These are phyloP conservation scores for Apiospora rasikravindrae DNA, from an alignment of 2,329 filamentous ascomycete genomes.

Conservation along the genomic window DNA sequence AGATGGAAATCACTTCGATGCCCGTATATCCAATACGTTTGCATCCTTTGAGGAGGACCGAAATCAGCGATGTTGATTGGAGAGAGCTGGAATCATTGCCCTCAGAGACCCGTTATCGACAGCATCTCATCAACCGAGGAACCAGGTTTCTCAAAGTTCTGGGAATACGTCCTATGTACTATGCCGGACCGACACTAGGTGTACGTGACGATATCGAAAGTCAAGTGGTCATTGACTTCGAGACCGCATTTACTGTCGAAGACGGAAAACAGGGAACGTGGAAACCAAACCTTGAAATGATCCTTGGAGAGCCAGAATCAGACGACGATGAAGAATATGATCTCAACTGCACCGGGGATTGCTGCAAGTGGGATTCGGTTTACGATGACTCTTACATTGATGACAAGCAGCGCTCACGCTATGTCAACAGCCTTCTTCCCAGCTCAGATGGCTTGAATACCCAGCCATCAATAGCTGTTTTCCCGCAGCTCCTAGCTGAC, in stretches of 20 bases:
- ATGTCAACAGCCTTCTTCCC: conserved; percentile 24
- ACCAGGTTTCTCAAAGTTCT: conserved; percentile 25
- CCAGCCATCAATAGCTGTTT: conserved; percentile 23
- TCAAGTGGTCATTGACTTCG: conserved; percentile 37
- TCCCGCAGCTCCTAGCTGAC: neutral
- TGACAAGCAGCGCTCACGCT: conserved; percentile 20
- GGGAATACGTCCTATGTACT: conserved; percentile 32
- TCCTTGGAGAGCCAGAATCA: neutral
- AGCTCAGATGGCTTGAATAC: neutral
- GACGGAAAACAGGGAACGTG: conserved; percentile 21
- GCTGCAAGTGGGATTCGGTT: conserved; percentile 18
- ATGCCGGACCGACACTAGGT: conserved; percentile 30
- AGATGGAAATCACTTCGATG: conserved; percentile 28
- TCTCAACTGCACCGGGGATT: conserved; percentile 12
- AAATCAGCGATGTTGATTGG: neutral
- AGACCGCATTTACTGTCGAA: conserved; percentile 27
- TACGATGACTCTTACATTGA: conserved; percentile 27
- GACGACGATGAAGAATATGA: neutral
- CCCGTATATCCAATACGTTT: conserved; percentile 28
- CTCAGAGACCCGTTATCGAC: neutral
- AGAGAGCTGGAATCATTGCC: neutral
- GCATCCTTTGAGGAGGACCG: neutral
- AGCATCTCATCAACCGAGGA: conserved; percentile 21
- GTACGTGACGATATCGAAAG: conserved; percentile 35
- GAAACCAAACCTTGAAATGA: conserved; percentile 19